Conservation (phyloP, 116 monocot species). For the Cymodocea nodosa region DNA sequence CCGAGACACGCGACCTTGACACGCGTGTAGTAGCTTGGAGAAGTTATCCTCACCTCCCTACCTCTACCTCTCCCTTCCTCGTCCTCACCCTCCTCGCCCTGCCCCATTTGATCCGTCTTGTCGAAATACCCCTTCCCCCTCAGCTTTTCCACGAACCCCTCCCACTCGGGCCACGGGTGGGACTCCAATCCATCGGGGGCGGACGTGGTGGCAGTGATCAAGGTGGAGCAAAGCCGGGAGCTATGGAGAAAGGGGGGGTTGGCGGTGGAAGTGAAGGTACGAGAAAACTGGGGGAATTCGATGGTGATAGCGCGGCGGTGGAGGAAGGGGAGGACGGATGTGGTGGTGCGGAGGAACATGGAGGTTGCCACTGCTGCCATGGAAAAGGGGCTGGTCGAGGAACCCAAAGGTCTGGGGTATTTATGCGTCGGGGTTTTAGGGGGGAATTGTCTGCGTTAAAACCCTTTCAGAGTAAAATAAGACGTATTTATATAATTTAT, state of each 20-base stretch:
- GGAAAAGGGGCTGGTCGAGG: background rate
- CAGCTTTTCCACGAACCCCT: constrained; percentile 43
- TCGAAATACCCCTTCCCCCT: constrained; percentile 48
- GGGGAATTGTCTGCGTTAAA: background rate
- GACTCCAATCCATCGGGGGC: background rate
- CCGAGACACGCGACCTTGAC: constrained; percentile 55
- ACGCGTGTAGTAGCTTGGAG: constrained; percentile 19
- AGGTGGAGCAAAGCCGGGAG: background rate
- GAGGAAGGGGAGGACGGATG: background rate
- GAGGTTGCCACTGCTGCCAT: constrained; percentile 3
- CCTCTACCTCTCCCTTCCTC: background rate
- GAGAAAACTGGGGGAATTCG: too few relatives aligned
- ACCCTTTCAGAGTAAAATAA: too few relatives aligned
- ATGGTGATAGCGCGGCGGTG: background rate
- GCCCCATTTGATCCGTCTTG: background rate
- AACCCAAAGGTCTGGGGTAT: background rate
- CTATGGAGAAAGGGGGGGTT: constrained; percentile 1
- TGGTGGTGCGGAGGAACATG: background rate
- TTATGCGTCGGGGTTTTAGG: background rate
- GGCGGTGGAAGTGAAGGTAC: background rate
- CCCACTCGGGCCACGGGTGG: constrained; percentile 69
- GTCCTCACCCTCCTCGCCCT: constrained; percentile 11
- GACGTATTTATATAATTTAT: too few relatives aligned
- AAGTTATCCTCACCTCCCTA: background rate
- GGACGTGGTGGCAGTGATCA: constrained; percentile 2